These are phyloP conservation scores for Backusella parvicylindrica DNA, from an alignment of 192 early-diverging fungal genomes.

Conservation along the genomic window DNA sequence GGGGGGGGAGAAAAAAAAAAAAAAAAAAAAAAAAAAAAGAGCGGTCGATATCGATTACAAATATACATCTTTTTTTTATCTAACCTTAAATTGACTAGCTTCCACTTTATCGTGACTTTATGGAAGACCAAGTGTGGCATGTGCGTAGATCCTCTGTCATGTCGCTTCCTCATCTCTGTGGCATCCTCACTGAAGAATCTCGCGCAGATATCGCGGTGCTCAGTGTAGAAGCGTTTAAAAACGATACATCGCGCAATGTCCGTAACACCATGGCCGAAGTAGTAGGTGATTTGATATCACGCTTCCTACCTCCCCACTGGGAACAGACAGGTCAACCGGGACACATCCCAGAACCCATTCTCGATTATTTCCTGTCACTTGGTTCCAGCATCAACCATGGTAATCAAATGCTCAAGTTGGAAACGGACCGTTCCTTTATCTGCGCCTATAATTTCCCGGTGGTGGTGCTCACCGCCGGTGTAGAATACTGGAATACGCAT, in stretches of 20 bases:
- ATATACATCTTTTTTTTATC: too few relatives aligned
- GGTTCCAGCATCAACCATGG: slow-evolving; percentile 5
- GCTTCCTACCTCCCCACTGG: slow-evolving; percentile 42
- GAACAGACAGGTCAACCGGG: slow-evolving; percentile 29
- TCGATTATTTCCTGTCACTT: slow-evolving; percentile 44
- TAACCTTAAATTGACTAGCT: slow-evolving; percentile 8
- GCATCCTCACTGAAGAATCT: slow-evolving; percentile 40
- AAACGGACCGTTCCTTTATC: slow-evolving; percentile 46
- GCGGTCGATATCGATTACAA: too few relatives aligned
- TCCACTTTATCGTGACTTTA: slow-evolving; percentile 48
- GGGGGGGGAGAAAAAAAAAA: neutral
- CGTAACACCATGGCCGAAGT: slow-evolving; percentile 50
- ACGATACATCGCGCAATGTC: slow-evolving; percentile 51
- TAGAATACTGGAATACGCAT: slow-evolving; percentile 47
- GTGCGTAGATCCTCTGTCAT: slow-evolving; percentile 49
- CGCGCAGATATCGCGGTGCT: slow-evolving; percentile 38
- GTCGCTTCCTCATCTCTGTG: slow-evolving; percentile 44
- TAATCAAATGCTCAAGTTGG: slow-evolving; percentile 38
- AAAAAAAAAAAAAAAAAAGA: neutral
- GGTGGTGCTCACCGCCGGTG: slow-evolving; percentile 52
- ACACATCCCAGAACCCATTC: slow-evolving; percentile 43
- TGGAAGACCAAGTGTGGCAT: slow-evolving; percentile 55
- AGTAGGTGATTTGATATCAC: slow-evolving; percentile 50
- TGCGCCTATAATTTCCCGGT: slow-evolving; percentile 62
- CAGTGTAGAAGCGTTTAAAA: slow-evolving; percentile 41